A percentile compares a stretch with the other conserved stretches of the same genome.
Conservation (phyloP, 208 protist genomes). For the Acanthamoeba polyphaga region DNA sequence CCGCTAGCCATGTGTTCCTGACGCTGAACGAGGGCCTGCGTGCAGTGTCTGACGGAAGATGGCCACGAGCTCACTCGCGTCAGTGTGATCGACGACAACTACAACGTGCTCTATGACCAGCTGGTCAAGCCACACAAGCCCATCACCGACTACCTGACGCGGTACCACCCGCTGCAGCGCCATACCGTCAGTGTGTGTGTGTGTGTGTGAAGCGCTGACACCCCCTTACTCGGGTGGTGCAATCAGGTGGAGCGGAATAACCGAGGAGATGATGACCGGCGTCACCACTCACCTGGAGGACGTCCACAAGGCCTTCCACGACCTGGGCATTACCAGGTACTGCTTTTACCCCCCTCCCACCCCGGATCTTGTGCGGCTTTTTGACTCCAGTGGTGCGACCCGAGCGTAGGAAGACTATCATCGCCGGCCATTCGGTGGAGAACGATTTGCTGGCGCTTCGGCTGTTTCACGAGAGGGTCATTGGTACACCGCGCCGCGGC, state of each 20-base stretch:
- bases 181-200: not conserved
- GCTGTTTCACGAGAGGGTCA: conserved; percentile 91
- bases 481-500: conserved; percentile 86
- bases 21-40: not conserved
- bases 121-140: conserved; percentile 91
- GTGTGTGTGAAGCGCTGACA: not conserved
- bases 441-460: conserved; percentile 95
- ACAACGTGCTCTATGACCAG: conserved; percentile 91
- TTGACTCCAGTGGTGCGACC: not conserved
- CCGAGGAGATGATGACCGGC: conserved; percentile 89
- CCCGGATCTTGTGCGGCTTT: not conserved
- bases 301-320: conserved; percentile 89
- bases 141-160: conserved; percentile 94
- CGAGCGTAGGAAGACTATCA: conserved; percentile 88
- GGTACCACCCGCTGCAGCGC: conserved; percentile 75
- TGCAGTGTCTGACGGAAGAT: conserved; percentile 86
- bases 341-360: not conserved
- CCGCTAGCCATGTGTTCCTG: not conserved
- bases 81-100: conserved; percentile 91
- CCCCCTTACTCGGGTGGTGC: not conserved
- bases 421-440: conserved; percentile 95
- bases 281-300: conserved; percentile 91
- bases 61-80: conserved; percentile 92
- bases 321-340: conserved; percentile 84
- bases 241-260: conserved; percentile 91